Evolutionary conservation across 441 rosid species (phyloP).

Genomic region (Populus hybrid): DNA sequence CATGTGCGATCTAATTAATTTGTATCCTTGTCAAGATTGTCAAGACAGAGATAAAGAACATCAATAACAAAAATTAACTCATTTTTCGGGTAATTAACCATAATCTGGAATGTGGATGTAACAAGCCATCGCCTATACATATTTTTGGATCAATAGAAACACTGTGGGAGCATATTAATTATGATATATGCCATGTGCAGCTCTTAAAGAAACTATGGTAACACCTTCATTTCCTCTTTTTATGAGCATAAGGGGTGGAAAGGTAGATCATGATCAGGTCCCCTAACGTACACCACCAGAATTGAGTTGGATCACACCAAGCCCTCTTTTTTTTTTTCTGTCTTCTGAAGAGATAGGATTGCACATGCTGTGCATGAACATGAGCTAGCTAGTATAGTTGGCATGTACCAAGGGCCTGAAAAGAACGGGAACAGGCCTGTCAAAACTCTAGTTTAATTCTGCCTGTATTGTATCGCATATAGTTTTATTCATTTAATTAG

Average conservation of each 20-base stretch:
- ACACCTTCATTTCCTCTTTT: too few species aligned
- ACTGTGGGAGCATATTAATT: background rate
- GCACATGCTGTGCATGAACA: constrained; percentile 19
- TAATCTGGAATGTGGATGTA: too few species aligned
- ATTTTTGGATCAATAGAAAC: background rate
- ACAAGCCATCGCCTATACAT: too few species aligned
- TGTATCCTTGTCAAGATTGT: too few species aligned
- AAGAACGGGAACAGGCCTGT: background rate
- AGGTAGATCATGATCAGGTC: constrained; percentile 4
- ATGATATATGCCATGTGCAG: background rate
- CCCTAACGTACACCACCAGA: background rate
- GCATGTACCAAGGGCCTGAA: background rate
- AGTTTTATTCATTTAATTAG: too few species aligned
- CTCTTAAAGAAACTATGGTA: background rate
- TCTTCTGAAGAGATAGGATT: constrained; percentile 15
- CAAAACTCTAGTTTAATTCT: too few species aligned
- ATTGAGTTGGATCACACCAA: constrained; percentile 20
- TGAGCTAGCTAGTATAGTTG: background rate
- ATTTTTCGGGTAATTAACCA: too few species aligned
- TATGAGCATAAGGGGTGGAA: constrained; percentile 6
- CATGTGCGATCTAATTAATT: too few species aligned
- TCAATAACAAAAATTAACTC: too few species aligned
- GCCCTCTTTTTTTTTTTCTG: background rate
- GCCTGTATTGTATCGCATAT: too few species aligned
- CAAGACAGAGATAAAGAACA: too few species aligned